A percentile compares a stretch with the other conserved stretches of the same genome.
Evolutionary conservation across 495 filamentous ascomycete species (phyloP).

Genomic region (Lichenothelia convexa): DNA sequence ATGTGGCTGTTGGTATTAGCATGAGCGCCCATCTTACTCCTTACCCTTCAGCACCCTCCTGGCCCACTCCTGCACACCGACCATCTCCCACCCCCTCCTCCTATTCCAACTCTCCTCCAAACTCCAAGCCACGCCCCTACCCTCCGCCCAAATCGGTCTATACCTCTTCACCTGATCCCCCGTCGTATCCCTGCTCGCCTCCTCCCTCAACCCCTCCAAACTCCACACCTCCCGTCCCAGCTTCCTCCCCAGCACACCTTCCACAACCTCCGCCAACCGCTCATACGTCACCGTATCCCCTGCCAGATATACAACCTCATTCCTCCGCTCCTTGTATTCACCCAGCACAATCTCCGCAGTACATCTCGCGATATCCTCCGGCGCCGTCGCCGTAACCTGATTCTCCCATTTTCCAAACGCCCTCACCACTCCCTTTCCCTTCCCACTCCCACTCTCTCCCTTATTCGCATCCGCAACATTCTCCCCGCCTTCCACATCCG

Average conservation of each 20-base stretch:
- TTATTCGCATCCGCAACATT: background rate
- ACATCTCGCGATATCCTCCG: slow-evolving; percentile 37
- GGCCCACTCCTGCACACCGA: background rate
- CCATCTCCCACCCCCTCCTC: background rate
- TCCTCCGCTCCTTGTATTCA: slow-evolving; percentile 8
- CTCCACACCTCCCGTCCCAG: slow-evolving; percentile 30
- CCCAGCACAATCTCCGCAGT: slow-evolving; percentile 32
- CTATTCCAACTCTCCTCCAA: slow-evolving; percentile 11
- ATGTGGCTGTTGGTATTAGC: too few species aligned
- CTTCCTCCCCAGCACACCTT: slow-evolving; percentile 20
- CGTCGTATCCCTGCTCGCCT: too few species aligned
- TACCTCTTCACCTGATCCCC: slow-evolving; percentile 34
- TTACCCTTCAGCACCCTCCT: background rate
- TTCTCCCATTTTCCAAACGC: slow-evolving; percentile 40
- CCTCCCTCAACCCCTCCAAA: slow-evolving; percentile 21
- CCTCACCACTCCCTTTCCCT: slow-evolving; percentile 19
- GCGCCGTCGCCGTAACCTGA: slow-evolving; percentile 35
- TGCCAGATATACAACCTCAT: slow-evolving; percentile 31
- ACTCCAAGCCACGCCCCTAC: slow-evolving; percentile 40
- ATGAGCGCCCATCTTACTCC: too few species aligned
- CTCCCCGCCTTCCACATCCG: slow-evolving; percentile 9
- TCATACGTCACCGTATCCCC: slow-evolving; percentile 41
- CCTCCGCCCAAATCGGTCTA: slow-evolving; percentile 37
- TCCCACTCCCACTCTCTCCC: too few species aligned
- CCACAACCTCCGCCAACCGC: slow-evolving; percentile 30